phyloP scores from a whole-genome alignment of 2,329 filamentous ascomycete species.

The Verticillium nonalfalfae region DNA sequence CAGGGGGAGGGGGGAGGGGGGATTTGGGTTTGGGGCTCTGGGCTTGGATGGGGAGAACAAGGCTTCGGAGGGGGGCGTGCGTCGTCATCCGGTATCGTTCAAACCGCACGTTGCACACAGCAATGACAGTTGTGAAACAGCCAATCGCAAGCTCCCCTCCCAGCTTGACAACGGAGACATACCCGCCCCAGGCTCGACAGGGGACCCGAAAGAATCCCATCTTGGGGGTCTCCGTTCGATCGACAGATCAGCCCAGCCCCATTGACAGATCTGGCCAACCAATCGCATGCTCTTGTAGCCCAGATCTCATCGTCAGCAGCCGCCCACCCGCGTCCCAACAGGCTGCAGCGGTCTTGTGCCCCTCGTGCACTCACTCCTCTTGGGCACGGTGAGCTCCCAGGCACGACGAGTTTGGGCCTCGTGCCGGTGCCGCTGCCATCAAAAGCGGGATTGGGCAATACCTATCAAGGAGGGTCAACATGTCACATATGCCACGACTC shows the following conservation, averaged over 20 bases:
- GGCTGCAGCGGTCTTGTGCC: background rate
- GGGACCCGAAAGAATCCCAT: background rate
- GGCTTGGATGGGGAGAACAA: background rate
- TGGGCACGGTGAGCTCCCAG: background rate
- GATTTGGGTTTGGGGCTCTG: background rate
- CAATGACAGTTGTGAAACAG: background rate
- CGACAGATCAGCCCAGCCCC: slow-evolving; percentile 11
- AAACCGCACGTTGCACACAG: background rate
- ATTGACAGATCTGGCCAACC: slow-evolving; percentile 13
- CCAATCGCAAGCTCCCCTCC: slow-evolving; percentile 1
- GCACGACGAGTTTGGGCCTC: background rate
- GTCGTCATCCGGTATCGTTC: background rate
- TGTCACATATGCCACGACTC: background rate
- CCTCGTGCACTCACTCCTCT: background rate
- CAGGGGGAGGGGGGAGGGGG: background rate
- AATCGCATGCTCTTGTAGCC: slow-evolving; percentile 14
- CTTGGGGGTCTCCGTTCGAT: slow-evolving; percentile 8
- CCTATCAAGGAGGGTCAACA: background rate
- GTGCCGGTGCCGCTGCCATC: background rate
- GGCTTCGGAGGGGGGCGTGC: background rate
- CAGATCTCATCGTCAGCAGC: slow-evolving; percentile 7
- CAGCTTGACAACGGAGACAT: background rate
- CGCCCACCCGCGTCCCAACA: background rate
- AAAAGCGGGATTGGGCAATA: background rate
- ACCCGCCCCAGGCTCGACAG: background rate